Percentiles rank a stretch among this genome's conserved stretches.
Evolutionary conservation across 495 filamentous ascomycete species (phyloP).

Genomic region (Mycothermus thermophilus): DNA sequence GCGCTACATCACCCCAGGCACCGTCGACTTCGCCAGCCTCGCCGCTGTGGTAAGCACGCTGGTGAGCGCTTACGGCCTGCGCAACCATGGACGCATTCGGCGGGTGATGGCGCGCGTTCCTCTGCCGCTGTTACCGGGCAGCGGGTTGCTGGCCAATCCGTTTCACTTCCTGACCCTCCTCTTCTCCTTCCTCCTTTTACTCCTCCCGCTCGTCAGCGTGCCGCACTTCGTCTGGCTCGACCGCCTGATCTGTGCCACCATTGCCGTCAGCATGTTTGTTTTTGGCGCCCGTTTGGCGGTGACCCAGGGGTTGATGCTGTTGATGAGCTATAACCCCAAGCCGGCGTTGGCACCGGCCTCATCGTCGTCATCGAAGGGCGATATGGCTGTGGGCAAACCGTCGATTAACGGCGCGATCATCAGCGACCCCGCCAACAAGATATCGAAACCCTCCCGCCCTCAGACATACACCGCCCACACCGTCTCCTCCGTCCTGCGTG

Average conservation of each 20-base stretch:
- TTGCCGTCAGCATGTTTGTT: constrained; percentile 73
- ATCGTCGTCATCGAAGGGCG: neutral
- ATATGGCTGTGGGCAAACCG: neutral
- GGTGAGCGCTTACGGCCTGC: constrained; percentile 71
- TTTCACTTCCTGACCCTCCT: constrained; percentile 86
- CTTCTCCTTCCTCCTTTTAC: constrained; percentile 63
- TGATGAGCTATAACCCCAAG: constrained; percentile 62
- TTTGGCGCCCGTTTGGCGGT: constrained; percentile 72
- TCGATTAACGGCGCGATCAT: neutral
- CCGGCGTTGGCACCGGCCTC: neutral
- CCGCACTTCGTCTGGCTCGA: constrained; percentile 68
- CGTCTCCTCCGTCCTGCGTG: constrained; percentile 63
- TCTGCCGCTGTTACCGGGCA: constrained; percentile 48
- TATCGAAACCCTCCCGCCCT: neutral
- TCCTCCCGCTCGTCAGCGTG: constrained; percentile 71
- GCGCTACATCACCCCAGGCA: constrained; percentile 47
- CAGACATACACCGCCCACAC: constrained; percentile 21
- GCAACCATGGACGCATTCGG: constrained; percentile 89
- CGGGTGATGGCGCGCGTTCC: constrained; percentile 64
- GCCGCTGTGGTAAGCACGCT: constrained; percentile 81
- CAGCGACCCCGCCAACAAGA: neutral
- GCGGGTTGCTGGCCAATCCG: constrained; percentile 66
- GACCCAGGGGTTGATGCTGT: constrained; percentile 77
- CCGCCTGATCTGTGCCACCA: constrained; percentile 60
- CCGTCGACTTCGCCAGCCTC: constrained; percentile 67